Base-by-base conservation (phyloP, 129 eudicot genomes). In the Ambrosia trifida region DNA sequence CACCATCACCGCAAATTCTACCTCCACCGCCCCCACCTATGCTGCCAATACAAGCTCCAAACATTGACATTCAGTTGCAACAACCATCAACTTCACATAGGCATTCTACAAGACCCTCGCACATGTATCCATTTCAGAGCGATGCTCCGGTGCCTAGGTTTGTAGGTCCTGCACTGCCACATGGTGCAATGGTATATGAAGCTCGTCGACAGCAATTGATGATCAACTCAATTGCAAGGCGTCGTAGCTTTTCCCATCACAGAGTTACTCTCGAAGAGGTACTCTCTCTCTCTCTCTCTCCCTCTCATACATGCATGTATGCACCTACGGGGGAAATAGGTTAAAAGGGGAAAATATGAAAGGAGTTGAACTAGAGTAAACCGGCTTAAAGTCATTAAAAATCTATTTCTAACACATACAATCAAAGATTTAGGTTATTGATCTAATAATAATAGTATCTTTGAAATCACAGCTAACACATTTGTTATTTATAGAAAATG, bases 261-360 rank as follows among this genome's bases (percentile, higher is more conserved):
- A 89, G 96, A 75, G 84, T 82, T 80, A 79, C 86, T 36, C 89
- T 84, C 4, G 91, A 76, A 79, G 96, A 91, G 72, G 97, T 91
- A 88, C 63, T 54, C 65, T 32, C 38, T 63, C 35, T 65, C 63
- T 54, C 65, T 32, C 38, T 63, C 35, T 65, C 24, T 67, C 20
- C 41, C 64, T 59, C 50, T 58, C 47, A 3, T 19, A 69, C 47
- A 19, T 19, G 38, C 35, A 11, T 11, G 11, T 51, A 19, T 38
- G 6, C 73, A 11, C 3, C 17, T 2, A 31, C 16, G 16, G 64
- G 40, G 14, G 11, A 31, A 30, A 30, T 59, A 3, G 4, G 17
- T 16, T 11, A 5, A 17, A 57, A 24, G 14, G 36, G 63, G 16
- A 11, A 19, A 13, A 10, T 8, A 33, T 11, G n/a, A 54, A 9